Evolutionary conservation across 345 rosid species (phyloP).

Genomic region (Citrus sinensis): DVS_A1.0 CM039161.1:23874001-23874500

Average conservation of each 20-base stretch:
- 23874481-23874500: conserved; percentile 45
- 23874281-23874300: too few species aligned
- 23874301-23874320: background rate
- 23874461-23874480: conserved; percentile 87
- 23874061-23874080: conserved; percentile 37
- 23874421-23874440: conserved; percentile 94
- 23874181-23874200: conserved; percentile 6
- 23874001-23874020: background rate
- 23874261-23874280: background rate
- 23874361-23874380: too few species aligned
- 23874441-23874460: conserved; percentile 99
- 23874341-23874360: background rate
- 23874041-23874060: conserved; percentile 13
- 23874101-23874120: conserved; percentile 14
- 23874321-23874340: too few species aligned
- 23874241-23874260: background rate
- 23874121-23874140: conserved; percentile 65
- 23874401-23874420: conserved; percentile 84
- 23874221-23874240: background rate
- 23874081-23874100: conserved; percentile 36
- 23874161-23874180: conserved; percentile 44
- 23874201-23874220: conserved; percentile 4
- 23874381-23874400: background rate
- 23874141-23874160: conserved; percentile 42
- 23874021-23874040: conserved; percentile 5